phyloP scores from a whole-genome alignment of 2,329 filamentous ascomycete species.

The Pseudogymnoascus sp. region DNA sequence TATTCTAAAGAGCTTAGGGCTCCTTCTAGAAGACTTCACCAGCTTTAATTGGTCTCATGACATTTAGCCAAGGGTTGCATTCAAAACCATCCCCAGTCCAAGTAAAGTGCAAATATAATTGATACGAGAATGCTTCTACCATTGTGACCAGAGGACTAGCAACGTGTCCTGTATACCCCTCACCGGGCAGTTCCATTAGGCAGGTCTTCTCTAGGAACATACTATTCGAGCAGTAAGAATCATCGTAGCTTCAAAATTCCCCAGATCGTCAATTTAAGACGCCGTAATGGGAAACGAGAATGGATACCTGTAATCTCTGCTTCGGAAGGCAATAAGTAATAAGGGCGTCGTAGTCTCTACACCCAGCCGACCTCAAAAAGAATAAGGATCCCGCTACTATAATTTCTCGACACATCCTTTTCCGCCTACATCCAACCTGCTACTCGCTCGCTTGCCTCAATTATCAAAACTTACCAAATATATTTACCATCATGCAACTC shows the following conservation, averaged over 20 bases:
- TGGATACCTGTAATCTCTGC: background rate
- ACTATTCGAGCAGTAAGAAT: background rate
- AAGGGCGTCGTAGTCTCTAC: background rate
- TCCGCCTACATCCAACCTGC: background rate
- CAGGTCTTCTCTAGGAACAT: background rate
- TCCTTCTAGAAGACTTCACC: too few species aligned
- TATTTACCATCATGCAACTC: slow-evolving; percentile 1
- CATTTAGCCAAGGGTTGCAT: background rate
- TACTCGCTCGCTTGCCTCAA: background rate
- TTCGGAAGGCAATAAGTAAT: background rate
- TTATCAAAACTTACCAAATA: background rate
- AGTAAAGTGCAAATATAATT: background rate
- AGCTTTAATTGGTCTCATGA: background rate
- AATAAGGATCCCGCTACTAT: background rate
- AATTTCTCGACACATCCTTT: background rate
- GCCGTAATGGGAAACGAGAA: background rate
- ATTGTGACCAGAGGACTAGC: too few species aligned
- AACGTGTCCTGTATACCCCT: background rate
- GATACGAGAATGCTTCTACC: background rate
- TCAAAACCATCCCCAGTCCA: background rate
- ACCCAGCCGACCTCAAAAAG: background rate
- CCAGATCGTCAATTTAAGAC: background rate
- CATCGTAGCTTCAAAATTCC: background rate
- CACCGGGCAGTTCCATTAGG: background rate
- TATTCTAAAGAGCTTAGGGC: too few species aligned